Conservation (phyloP, 1,284 basidiomycete species). For the Ustilago hordei region DNA sequence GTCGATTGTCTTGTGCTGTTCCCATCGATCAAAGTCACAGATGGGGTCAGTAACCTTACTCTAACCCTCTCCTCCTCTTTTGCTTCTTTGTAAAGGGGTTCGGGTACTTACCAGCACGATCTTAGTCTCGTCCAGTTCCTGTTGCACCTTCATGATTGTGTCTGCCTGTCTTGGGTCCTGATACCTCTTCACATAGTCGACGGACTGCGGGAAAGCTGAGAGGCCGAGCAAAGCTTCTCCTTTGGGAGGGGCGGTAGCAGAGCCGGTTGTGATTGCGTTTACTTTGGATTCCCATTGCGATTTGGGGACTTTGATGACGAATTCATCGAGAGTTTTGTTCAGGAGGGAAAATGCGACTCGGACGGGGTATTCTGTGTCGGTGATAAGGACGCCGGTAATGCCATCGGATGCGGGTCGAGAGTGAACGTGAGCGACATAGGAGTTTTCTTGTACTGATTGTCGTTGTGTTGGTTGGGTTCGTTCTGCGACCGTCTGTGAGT, state of each 20-base stretch:
- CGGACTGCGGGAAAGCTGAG: slow-evolving; percentile 73
- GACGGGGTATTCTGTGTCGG: slow-evolving; percentile 95
- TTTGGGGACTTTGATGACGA: slow-evolving; percentile 81
- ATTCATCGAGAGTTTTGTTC: slow-evolving; percentile 94
- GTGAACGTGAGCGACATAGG: slow-evolving; percentile 93
- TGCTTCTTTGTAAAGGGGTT: too few species aligned
- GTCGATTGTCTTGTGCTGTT: slow-evolving; percentile 94
- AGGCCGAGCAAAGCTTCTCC: slow-evolving; percentile 62
- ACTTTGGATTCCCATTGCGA: slow-evolving; percentile 73
- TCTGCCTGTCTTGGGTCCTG: slow-evolving; percentile 98
- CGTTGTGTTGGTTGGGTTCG: slow-evolving; percentile 78
- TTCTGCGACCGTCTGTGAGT: slow-evolving; percentile 90
- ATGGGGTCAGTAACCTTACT: neutral
- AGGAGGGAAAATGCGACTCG: slow-evolving; percentile 95
- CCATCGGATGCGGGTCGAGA: slow-evolving; percentile 69
- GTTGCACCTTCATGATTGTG: slow-evolving; percentile 97
- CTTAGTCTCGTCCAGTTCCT: slow-evolving; percentile 99
- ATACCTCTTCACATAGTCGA: slow-evolving; percentile 88
- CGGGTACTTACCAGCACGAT: slow-evolving; percentile 75
- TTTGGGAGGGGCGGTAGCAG: slow-evolving; percentile 59
- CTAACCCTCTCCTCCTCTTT: too few species aligned
- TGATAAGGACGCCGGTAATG: slow-evolving; percentile 84
- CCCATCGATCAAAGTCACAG: neutral
- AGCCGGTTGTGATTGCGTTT: slow-evolving; percentile 61
- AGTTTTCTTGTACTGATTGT: slow-evolving; percentile 94